phyloP scores from a whole-genome alignment of 2,329 filamentous ascomycete species.

The Penicillium sp. region DNA sequence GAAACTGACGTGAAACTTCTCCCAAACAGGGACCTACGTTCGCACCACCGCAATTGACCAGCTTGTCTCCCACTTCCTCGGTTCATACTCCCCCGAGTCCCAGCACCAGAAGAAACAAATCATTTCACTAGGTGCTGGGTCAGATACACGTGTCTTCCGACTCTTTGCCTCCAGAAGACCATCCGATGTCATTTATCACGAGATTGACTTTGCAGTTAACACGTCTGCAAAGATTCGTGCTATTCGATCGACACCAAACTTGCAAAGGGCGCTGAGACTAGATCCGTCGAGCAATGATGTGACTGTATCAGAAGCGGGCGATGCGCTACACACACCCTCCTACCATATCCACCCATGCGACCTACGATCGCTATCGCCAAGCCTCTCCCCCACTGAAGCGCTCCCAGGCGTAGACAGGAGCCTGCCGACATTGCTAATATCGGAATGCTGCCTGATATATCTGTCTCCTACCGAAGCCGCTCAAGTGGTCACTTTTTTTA shows the following conservation, averaged over 20 bases:
- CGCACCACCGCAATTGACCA: constrained; percentile 82
- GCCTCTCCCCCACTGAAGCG: constrained; percentile 14
- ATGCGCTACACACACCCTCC: constrained; percentile 53
- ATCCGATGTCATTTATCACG: constrained; percentile 75
- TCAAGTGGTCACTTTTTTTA: constrained; percentile 70
- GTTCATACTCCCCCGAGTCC: constrained; percentile 36
- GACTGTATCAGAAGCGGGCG: constrained; percentile 46
- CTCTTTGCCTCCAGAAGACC: constrained; percentile 60
- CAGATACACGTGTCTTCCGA: constrained; percentile 86
- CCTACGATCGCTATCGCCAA: constrained; percentile 63
- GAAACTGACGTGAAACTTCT: constrained; percentile 2
- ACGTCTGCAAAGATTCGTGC: constrained; percentile 67
- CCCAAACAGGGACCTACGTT: constrained; percentile 79
- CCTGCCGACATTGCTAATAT: constrained; percentile 82
- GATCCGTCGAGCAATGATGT: constrained; percentile 40
- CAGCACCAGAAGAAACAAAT: constrained; percentile 66
- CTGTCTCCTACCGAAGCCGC: constrained; percentile 70
- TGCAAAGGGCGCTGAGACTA: constrained; percentile 42
- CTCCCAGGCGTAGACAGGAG: constrained; percentile 59
- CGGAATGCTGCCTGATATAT: constrained; percentile 96
- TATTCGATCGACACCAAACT: constrained; percentile 42
- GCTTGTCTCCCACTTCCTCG: constrained; percentile 75
- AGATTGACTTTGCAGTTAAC: constrained; percentile 85
- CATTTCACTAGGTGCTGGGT: constrained; percentile 89
- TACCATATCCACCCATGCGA: constrained; percentile 71